Evolutionary conservation across 352 stramenopile genomes (phyloP), one percentile per base, ranked within the genome.

Genomic region (Pelagophyceae sp.): DNA sequence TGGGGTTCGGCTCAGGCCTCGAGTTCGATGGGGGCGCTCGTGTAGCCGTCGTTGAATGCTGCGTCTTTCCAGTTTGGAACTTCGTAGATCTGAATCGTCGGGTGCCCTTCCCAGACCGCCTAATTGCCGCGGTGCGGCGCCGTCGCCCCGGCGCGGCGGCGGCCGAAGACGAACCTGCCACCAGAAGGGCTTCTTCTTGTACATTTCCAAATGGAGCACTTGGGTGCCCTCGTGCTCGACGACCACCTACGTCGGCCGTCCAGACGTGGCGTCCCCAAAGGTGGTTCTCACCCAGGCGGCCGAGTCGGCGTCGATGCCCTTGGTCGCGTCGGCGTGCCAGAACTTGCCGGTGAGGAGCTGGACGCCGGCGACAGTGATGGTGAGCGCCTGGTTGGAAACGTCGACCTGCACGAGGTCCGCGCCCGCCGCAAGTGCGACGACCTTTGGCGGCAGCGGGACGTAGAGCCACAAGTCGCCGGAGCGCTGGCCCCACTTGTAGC

Each of bases 401-500:
- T 2, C 38, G 67, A 74, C 67, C 5, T 15, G 0, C 33, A 74
- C 67, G n/a, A n/a, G n/a, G 23, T 74, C 67, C 23, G 19, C 29
- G 35, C 0, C 38, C 33, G 33, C n/a, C 31, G 35, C 19, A n/a
- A n/a, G n/a, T n/a, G n/a, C n/a, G n/a, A n/a, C n/a, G 45, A 54
- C 45, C 15, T 37, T 37, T 19, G 67, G 27, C 35, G 67, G 67
- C 2, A 74, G 67, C 15, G 37, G 35, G 35, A 74, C n/a, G 67
- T 54, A 74, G 38, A 74, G 33, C 67, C 67, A 74, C 35, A 54
- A 3, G 67, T 74, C 67, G 15, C 23, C 38, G 67, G 31, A 1
- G 67, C 67, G 67, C 67, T 74, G 67, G 38, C 67, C 67, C 67
- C 67, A 74, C 1, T 37, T 33, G 67, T 74, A 74, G 35, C 67